Percentiles rank a stretch among this genome's conserved stretches.
Evolutionary conservation across 1,284 basidiomycete genomes (phyloP).

Genomic region (Ceratobasidium sp.): DNA sequence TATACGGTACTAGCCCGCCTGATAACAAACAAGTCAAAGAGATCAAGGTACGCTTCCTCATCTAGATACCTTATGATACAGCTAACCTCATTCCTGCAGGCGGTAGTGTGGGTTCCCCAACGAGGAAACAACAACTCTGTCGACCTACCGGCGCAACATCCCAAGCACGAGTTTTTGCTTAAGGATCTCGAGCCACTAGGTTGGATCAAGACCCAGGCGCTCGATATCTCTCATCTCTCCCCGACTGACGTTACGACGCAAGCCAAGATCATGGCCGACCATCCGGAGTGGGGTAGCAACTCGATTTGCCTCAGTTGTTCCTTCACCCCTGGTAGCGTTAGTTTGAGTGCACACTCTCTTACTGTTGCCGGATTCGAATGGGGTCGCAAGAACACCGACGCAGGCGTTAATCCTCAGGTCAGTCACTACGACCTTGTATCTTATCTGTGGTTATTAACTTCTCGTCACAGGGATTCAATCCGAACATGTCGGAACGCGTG

Average conservation of each 20-base stretch:
- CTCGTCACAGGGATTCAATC: slow-evolving; percentile 79
- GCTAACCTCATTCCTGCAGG: slow-evolving; percentile 52
- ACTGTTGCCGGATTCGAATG: slow-evolving; percentile 96
- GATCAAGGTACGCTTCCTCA: slow-evolving; percentile 69
- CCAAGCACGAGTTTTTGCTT: slow-evolving; percentile 91
- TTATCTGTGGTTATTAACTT: slow-evolving; percentile 43
- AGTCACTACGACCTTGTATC: slow-evolving; percentile 46
- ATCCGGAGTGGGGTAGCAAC: slow-evolving; percentile 93
- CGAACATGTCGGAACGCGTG: slow-evolving; percentile 96
- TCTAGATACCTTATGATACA: not conserved
- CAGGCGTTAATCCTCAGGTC: slow-evolving; percentile 79
- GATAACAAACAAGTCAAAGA: slow-evolving; percentile 99
- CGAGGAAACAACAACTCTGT: slow-evolving; percentile 94
- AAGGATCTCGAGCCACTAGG: slow-evolving; percentile 95
- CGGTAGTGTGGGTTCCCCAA: slow-evolving; percentile 94
- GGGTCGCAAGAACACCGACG: slow-evolving; percentile 93
- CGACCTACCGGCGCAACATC: slow-evolving; percentile 85
- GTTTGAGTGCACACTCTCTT: slow-evolving; percentile 90
- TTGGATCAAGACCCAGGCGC: slow-evolving; percentile 97
- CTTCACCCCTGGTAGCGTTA: slow-evolving; percentile 98
- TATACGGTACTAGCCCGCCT: slow-evolving; percentile 91
- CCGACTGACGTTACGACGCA: slow-evolving; percentile 96
- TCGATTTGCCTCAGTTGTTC: slow-evolving; percentile 94
- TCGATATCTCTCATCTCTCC: slow-evolving; percentile 91
- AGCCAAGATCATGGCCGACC: slow-evolving; percentile 94